Base-by-base conservation (phyloP, 139 green algal genomes). In the Trebouxia sp. region DNA sequence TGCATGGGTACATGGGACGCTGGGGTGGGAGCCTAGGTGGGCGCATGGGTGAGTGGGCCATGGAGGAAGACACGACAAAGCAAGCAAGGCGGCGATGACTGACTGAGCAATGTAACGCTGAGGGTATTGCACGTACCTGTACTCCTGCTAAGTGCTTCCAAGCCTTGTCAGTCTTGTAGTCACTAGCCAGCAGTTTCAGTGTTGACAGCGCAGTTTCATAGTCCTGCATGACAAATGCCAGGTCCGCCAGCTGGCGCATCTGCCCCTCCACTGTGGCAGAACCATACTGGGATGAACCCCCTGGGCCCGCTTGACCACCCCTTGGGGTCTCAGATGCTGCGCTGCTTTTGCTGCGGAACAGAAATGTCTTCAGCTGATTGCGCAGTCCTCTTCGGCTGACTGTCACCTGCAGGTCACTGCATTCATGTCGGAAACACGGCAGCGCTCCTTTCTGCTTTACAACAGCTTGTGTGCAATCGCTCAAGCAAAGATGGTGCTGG, bases 341-440 rank as follows among this genome's bases (percentile, higher is more conserved):
- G 22, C 17, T 69, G 80, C 53, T 67, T 42, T 84, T 84, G 39
- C 48, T 90, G 50, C 86, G 80, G 66, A 87, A 94, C 53, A 98
- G 84, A 43, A 94, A 89, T 26, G 89, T 97, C 41, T 87, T 88
- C 22, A 98, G 82, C 50, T 97, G 92, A 87, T 98, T 98, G 30
- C 89, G 88, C 30, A 98, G 85, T 12, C 95, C 95, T 48, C 91
- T 89, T 28, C 95, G 82, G 0, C 88, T 90, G 15, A 88, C 83
- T 0, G 85, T 85, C 37, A 94, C 88, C 87, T 93, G 88, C 26
- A 62, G 35, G 24, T n/a, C 38, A 62, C 1, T 35, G 22, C 28
- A 78, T 37, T 12, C 3, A 30, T 39, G 24, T 11, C 17, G 5
- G 10, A 39, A 78, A 30, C 24, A 28, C 37, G 14, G n/a, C n/a